Evolutionary conservation across 768 basidiomycete species (phyloP).

Genomic region (Hygrocybe punicea): DNA sequence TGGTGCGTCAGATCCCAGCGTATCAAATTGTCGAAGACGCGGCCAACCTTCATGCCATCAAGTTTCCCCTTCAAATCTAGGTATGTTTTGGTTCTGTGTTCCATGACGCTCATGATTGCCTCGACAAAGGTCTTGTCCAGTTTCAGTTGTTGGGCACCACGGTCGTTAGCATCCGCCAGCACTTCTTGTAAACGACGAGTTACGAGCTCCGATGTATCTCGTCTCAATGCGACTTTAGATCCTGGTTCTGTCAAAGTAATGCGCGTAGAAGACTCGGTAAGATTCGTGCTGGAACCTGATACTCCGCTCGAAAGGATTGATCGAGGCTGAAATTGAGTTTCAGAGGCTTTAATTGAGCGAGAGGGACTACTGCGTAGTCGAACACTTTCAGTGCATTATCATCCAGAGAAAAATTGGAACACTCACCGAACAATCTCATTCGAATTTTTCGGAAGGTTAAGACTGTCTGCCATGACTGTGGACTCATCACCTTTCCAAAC

Average conservation of each 20-base stretch:
- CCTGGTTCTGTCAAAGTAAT: slow-evolving; percentile 49
- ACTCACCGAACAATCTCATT: neutral
- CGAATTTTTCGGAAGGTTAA: neutral
- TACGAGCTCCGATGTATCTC: slow-evolving; percentile 46
- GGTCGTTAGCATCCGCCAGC: slow-evolving; percentile 55
- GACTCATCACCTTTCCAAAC: neutral
- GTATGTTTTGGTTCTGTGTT: slow-evolving; percentile 59
- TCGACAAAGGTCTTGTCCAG: slow-evolving; percentile 75
- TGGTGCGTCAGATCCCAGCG: slow-evolving; percentile 5
- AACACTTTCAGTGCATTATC: neutral
- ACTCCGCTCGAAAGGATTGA: neutral
- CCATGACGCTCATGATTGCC: slow-evolving; percentile 62
- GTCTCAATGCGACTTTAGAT: slow-evolving; percentile 24
- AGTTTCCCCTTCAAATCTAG: slow-evolving; percentile 68
- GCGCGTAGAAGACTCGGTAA: slow-evolving; percentile 22
- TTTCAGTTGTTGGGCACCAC: slow-evolving; percentile 57
- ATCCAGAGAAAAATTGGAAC: neutral
- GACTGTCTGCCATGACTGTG: neutral
- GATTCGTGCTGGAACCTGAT: neutral
- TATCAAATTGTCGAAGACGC: neutral
- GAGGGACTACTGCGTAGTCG: neutral
- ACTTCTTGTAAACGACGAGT: slow-evolving; percentile 56
- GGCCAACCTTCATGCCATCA: slow-evolving; percentile 77
- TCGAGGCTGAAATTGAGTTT: neutral
- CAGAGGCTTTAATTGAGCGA: neutral